Conservation (phyloP, 2,329 filamentous ascomycete genomes). For the Ophiognomonia clavigignenti-juglandacearum region DNA sequence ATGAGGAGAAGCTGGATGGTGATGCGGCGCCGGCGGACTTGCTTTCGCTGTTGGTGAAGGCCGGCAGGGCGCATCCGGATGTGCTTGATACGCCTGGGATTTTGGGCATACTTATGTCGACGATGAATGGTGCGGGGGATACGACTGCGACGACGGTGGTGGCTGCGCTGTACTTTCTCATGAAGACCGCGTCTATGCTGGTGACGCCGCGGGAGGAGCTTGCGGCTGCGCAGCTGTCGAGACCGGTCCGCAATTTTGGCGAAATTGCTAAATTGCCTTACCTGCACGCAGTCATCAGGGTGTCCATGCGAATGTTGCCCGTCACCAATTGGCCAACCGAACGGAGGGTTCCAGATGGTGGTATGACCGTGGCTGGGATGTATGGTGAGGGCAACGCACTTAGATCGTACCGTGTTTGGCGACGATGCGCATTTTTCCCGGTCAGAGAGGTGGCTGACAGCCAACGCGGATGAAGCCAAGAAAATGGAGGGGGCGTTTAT, state of each 20-base stretch:
- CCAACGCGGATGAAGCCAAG: too few species aligned
- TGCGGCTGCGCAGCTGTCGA: neutral
- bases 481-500: too few species aligned
- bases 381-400: too few species aligned
- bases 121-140: constrained; percentile 18
- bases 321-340: neutral
- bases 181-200: constrained; percentile 41
- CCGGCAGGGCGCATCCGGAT: neutral
- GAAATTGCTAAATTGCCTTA: neutral
- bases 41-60: neutral
- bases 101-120: constrained; percentile 12
- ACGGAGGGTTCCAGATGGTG: neutral
- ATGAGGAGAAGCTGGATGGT: neutral
- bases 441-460: too few species aligned
- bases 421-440: too few species aligned
- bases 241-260: neutral
- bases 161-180: constrained; percentile 56
- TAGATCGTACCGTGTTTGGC: too few species aligned
- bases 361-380: neutral
- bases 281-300: constrained; percentile 1
- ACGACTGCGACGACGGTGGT: constrained; percentile 17
- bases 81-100: neutral
- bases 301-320: neutral
- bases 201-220: neutral
- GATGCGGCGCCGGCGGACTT: constrained; percentile 1